Percentiles rank a stretch among this genome's conserved stretches.
Conservation (phyloP, 257 asterid species). For the Scutellaria baicalensis region DNA sequence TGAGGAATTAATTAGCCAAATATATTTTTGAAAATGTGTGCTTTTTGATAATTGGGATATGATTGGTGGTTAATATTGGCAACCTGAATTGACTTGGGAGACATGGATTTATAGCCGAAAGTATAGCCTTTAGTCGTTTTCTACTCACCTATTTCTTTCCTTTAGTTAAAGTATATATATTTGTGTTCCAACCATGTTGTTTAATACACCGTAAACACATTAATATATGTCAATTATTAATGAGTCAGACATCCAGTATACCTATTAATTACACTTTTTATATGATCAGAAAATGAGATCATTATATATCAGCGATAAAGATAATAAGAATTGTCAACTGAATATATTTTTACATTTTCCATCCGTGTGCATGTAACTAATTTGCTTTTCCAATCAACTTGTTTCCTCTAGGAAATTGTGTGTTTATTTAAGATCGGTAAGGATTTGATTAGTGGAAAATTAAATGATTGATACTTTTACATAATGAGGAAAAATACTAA, state of each 20-base stretch:
- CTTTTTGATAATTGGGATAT: conserved; percentile 38
- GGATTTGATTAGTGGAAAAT: background rate
- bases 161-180: background rate
- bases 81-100: conserved; percentile 11
- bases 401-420: background rate
- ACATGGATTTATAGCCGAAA: conserved; percentile 24
- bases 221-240: too few species aligned
- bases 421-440: background rate
- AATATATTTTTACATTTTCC: too few species aligned
- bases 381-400: background rate
- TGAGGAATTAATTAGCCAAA: background rate
- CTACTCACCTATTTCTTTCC: conserved; percentile 15
- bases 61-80: conserved; percentile 33
- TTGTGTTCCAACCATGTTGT: too few species aligned
- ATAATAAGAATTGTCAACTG: too few species aligned
- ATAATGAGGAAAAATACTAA: background rate
- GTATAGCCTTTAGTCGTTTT: conserved; percentile 27
- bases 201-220: too few species aligned
- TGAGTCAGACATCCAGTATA: too few species aligned
- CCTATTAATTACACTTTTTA: too few species aligned
- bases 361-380: too few species aligned
- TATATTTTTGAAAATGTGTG: conserved; percentile 9
- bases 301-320: too few species aligned
- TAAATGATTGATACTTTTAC: background rate
- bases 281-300: too few species aligned